Evolutionary conservation across 2,329 filamentous ascomycete genomes (phyloP), one percentile per base, ranked within the genome.

Genomic region (Aspergillus texensis): DNA sequence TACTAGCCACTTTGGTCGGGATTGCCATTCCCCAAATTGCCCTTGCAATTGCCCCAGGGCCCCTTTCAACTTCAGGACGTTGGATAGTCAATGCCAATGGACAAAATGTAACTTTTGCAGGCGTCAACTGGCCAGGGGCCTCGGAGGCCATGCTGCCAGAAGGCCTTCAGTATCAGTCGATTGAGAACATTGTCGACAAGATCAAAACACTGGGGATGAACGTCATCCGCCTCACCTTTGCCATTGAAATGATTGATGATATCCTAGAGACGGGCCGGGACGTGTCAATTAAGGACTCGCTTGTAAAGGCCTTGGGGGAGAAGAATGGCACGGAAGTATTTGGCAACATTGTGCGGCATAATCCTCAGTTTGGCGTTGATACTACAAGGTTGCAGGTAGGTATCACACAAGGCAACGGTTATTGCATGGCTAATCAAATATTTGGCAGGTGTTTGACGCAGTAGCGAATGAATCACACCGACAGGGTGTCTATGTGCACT

Each of bases 401-500:
- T 19, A 19, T 28, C 14, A 9, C 46, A 30, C 9, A 28, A 16
- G 10, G 26, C 6, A 10, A 6, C 14, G 5, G 14, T 6, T 28
- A 3, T 24, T 19, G 8, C 2, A 50, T 2, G 26, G 2, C 2
- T 50, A 50, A 50, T 19, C 4, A 14, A 16, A 28, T 10, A 2
- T 3, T 2, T 28, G 26, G 16, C 14, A 50, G 46, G 82, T 88
- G 0, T 90, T 85, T 70, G 87, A 90, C 69, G 86, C 86, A 3
- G 83, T 90, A 4, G 88, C 86, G 1, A 83, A 81, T 0, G 88
- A 89, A 70, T 82, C 84, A 36, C 77, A 82, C 0, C 81, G 78
- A 28, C 86, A 87, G 67, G 70, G 85, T 19, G 83, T 89, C 59
- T 86, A 86, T 66, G 77, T 89, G 6, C 84, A 87, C 65, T 78